Conservation (phyloP, 1,284 basidiomycete genomes). For the Ceratobasidium sp. region DNA sequence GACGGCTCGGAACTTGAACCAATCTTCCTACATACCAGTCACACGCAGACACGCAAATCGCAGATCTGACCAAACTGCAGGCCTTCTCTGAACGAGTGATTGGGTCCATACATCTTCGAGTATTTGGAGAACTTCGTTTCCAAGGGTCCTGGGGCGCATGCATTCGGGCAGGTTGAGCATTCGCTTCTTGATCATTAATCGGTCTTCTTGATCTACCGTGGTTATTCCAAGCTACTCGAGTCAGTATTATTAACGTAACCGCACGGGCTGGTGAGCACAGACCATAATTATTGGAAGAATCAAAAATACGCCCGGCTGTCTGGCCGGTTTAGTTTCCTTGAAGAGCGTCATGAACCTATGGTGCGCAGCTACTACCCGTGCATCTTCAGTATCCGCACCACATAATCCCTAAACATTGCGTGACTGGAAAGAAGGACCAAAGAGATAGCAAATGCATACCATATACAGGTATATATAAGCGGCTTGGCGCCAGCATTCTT, state of each 20-base stretch:
- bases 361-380: not conserved
- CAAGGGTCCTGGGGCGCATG: not conserved
- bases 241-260: not conserved
- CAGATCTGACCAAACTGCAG: constrained; percentile 15
- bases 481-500: constrained; percentile 1
- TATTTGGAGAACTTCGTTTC: constrained; percentile 1
- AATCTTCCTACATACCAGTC: constrained; percentile 9
- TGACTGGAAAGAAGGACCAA: too few relatives aligned
- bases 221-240: constrained; percentile 5
- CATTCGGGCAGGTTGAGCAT: constrained; percentile 25
- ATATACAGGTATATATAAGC: not conserved
- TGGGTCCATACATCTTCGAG: constrained; percentile 1
- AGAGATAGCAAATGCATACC: not conserved
- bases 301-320: constrained; percentile 11
- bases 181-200: not conserved
- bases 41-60: not conserved
- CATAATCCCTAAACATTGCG: constrained; percentile 24
- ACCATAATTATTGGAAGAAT: constrained; percentile 26
- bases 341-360: constrained; percentile 10
- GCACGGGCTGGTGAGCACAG: not conserved
- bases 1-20: too few relatives aligned
- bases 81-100: not conserved
- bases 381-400: constrained; percentile 5
- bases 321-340: constrained; percentile 16
- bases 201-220: not conserved